A percentile compares a stretch with the other conserved stretches of the same genome.
phyloP scores from a whole-genome alignment of 1,284 basidiomycete genomes.

The Cyathus pygmaeus region DNA sequence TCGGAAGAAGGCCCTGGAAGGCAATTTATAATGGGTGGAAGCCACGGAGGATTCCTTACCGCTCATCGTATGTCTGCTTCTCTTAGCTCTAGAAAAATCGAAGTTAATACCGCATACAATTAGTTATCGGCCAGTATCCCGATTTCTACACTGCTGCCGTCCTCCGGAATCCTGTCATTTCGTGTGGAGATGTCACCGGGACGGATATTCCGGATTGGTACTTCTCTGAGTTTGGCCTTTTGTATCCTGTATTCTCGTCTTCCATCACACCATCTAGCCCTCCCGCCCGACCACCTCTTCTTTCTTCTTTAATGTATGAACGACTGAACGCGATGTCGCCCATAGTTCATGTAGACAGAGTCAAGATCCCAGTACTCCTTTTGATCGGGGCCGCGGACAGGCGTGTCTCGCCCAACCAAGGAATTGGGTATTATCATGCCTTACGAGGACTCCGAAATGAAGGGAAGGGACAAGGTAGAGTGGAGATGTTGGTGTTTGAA shows the following conservation, averaged over 20 bases:
- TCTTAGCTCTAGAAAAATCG: constrained; percentile 4
- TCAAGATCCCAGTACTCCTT: constrained; percentile 66
- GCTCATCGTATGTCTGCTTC: constrained; percentile 61
- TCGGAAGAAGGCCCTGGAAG: constrained; percentile 57
- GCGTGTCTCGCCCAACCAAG: constrained; percentile 73
- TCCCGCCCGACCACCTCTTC: constrained; percentile 39
- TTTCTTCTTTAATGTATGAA: constrained; percentile 57
- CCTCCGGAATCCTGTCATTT: constrained; percentile 78
- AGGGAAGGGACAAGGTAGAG: constrained; percentile 37
- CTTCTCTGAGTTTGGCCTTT: constrained; percentile 65
- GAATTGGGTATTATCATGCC: constrained; percentile 70
- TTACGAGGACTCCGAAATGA: constrained; percentile 56
- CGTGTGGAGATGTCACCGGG: constrained; percentile 61
- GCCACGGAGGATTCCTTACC: constrained; percentile 78
- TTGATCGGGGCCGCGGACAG: constrained; percentile 70
- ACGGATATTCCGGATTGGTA: constrained; percentile 83
- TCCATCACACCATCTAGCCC: constrained; percentile 13
- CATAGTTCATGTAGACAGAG: constrained; percentile 61
- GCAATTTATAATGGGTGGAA: constrained; percentile 71
- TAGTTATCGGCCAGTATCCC: constrained; percentile 74
- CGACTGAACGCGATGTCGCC: constrained; percentile 65
- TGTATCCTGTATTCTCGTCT: constrained; percentile 50
- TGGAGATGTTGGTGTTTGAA: constrained; percentile 72
- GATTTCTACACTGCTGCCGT: constrained; percentile 69
- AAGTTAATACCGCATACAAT: background rate